These are phyloP conservation scores for Fraxinus velutina DNA, from an alignment of 305 asterid genomes.

Conservation along the genomic window DNA sequence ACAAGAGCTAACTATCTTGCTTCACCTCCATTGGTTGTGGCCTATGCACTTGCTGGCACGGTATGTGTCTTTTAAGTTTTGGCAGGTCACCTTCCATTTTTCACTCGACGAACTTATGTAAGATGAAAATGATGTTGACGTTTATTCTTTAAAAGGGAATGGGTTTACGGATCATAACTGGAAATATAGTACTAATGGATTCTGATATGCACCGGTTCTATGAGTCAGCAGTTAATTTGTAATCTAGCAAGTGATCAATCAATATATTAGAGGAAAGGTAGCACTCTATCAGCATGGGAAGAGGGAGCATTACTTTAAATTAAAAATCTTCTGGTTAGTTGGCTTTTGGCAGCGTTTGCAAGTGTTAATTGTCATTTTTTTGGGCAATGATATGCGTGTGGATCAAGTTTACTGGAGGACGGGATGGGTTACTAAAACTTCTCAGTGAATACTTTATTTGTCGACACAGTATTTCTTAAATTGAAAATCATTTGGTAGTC, in stretches of 20 bases:
- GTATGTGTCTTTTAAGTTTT: constrained; percentile 33
- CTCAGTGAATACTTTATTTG: neutral
- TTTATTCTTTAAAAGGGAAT: neutral
- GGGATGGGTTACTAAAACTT: neutral
- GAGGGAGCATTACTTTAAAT: neutral
- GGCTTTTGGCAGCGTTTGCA: neutral
- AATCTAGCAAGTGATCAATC: neutral
- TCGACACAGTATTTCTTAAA: neutral
- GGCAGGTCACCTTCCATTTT: neutral
- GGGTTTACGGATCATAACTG: neutral
- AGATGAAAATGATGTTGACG: neutral
- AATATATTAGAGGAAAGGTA: neutral
- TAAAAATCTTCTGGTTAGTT: neutral
- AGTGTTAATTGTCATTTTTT: neutral
- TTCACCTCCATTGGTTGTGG: constrained; percentile 82
- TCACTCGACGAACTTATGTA: neutral
- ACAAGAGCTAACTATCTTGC: constrained; percentile 91
- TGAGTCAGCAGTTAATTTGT: neutral
- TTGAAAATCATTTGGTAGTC: neutral
- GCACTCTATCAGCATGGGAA: neutral
- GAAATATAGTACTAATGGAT: neutral
- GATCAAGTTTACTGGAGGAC: neutral
- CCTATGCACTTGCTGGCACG: constrained; percentile 94
- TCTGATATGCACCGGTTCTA: neutral
- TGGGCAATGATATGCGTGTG: neutral